Evolutionary conservation across 805 yeast genomes (phyloP).

Genomic region (Kodamaea sagamina): DNA sequence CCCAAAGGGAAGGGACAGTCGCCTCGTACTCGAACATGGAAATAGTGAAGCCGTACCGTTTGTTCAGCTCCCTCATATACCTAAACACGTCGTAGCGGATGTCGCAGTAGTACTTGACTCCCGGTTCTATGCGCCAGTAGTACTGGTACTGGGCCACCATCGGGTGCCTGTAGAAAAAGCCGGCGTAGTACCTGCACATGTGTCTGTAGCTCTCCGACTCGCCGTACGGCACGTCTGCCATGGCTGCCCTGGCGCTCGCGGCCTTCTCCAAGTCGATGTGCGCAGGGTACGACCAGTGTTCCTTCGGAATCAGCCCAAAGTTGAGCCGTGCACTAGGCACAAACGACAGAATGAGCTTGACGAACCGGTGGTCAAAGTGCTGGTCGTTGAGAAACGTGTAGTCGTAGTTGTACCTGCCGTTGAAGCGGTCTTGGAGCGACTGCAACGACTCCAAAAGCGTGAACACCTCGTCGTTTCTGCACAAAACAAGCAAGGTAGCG

Average conservation of each 20-base stretch:
- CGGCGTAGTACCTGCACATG: constrained; percentile 91
- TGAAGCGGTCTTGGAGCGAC: constrained; percentile 53
- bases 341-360: constrained; percentile 43
- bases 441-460: constrained; percentile 60
- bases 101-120: constrained; percentile 68
- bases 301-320: constrained; percentile 61
- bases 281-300: constrained; percentile 72
- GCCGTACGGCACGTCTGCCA: constrained; percentile 52
- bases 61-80: constrained; percentile 60
- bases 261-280: constrained; percentile 56
- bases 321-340: constrained; percentile 58
- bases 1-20: constrained; percentile 80
- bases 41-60: constrained; percentile 76
- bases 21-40: constrained; percentile 73
- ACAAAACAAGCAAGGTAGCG: constrained; percentile 70
- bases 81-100: constrained; percentile 76
- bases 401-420: constrained; percentile 62
- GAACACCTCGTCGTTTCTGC: constrained; percentile 66
- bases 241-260: constrained; percentile 21
- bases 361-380: constrained; percentile 60
- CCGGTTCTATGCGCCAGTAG: constrained; percentile 98
- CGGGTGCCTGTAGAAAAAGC: constrained; percentile 78
- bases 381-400: constrained; percentile 79
- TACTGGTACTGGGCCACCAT: constrained; percentile 71
- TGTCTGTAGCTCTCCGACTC: constrained; percentile 79